A percentile compares a stretch with the other conserved stretches of the same genome.
phyloP scores from a whole-genome alignment of 176 grass and related monocot species.

The Alloteropsis semialata region DNA sequence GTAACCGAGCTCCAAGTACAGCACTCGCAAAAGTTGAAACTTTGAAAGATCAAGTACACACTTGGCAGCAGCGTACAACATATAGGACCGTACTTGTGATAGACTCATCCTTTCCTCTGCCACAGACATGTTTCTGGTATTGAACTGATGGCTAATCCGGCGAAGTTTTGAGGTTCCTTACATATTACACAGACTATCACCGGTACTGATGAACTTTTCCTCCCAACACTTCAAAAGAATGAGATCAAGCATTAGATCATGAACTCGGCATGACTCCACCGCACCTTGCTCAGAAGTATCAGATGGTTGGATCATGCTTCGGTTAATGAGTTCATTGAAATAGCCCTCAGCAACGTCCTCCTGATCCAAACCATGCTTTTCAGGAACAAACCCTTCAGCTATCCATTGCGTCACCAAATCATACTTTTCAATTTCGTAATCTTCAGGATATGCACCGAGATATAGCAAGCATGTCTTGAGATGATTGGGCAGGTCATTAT shows the following conservation, averaged over 20 bases:
- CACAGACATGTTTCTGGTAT: too few relatives aligned
- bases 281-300: neutral
- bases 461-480: constrained; percentile 29
- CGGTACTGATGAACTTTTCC: constrained; percentile 26
- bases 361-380: neutral
- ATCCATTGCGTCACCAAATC: constrained; percentile 22
- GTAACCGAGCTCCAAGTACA: constrained; percentile 5
- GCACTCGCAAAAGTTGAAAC: neutral
- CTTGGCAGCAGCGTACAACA: fast-evolving
- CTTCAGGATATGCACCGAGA: too few relatives aligned
- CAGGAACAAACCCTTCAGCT: constrained; percentile 22
- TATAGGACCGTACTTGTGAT: constrained; percentile 19
- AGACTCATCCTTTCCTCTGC: too few relatives aligned
- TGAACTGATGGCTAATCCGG: too few relatives aligned
- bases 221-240: constrained; percentile 2
- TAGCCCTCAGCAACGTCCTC: neutral
- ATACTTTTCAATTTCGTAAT: neutral
- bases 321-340: constrained; percentile 29
- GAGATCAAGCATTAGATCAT: constrained; percentile 29
- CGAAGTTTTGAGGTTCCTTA: too few relatives aligned
- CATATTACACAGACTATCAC: neutral
- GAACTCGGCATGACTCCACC: neutral
- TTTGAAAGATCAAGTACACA: neutral
- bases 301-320: constrained; percentile 6
- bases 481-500: neutral